phyloP scores from a whole-genome alignment of 2,329 filamentous ascomycete genomes.

The Tolypocladium inflatum region DNA sequence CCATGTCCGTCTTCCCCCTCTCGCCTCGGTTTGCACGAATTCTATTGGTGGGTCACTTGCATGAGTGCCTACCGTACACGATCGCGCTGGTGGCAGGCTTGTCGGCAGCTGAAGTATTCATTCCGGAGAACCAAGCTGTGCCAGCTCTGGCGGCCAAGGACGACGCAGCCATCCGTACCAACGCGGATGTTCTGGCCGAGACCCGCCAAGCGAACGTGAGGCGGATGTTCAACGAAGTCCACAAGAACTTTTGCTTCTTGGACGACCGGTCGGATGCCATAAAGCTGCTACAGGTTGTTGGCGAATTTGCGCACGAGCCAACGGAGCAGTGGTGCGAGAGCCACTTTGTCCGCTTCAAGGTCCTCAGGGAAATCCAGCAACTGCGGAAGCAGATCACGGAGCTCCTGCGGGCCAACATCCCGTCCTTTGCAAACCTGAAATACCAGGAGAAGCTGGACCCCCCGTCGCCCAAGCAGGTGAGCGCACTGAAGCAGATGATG shows the following conservation, averaged over 20 bases:
- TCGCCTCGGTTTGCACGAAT: constrained; percentile 88
- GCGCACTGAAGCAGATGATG: constrained; percentile 80
- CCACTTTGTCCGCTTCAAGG: constrained; percentile 82
- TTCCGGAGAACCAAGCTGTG: constrained; percentile 70
- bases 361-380: constrained; percentile 75
- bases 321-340: constrained; percentile 66
- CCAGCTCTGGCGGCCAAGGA: constrained; percentile 41
- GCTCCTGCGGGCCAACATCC: constrained; percentile 67
- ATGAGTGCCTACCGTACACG: constrained; percentile 75
- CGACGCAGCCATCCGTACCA: constrained; percentile 44
- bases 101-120: constrained; percentile 79
- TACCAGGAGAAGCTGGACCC: constrained; percentile 47
- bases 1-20: constrained; percentile 82
- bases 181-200: constrained; percentile 63
- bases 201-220: constrained; percentile 57
- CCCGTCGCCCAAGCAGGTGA: constrained; percentile 59
- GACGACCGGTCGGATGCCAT: constrained; percentile 82
- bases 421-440: constrained; percentile 48
- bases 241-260: constrained; percentile 68
- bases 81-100: constrained; percentile 82
- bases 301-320: constrained; percentile 71
- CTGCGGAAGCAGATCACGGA: constrained; percentile 75
- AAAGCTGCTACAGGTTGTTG: constrained; percentile 81
- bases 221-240: constrained; percentile 56
- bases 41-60: constrained; percentile 74